Conservation (phyloP, 805 yeast genomes). For the Maudiozyma turicensis region DNA sequence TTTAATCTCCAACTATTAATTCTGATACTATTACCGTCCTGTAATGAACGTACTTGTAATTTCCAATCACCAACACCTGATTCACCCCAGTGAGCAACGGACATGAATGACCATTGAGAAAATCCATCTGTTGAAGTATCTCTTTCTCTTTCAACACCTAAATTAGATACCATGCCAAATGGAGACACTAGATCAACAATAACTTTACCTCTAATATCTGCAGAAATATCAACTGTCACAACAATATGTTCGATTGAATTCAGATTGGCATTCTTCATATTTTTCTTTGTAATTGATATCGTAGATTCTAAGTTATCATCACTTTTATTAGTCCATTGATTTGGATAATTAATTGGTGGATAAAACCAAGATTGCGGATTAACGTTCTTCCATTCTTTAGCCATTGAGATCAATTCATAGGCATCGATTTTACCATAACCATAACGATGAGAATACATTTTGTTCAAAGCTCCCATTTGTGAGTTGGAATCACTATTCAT, state of each 20-base stretch:
- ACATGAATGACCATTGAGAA: slow-evolving; percentile 81
- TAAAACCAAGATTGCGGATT: slow-evolving; percentile 85
- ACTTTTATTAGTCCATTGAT: slow-evolving; percentile 17
- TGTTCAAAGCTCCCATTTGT: slow-evolving; percentile 60
- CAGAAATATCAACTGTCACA: slow-evolving; percentile 60
- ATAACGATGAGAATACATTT: slow-evolving; percentile 70
- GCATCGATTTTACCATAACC: slow-evolving; percentile 94
- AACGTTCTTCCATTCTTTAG: slow-evolving; percentile 71
- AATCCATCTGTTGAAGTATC: slow-evolving; percentile 58
- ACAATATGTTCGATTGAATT: slow-evolving; percentile 79
- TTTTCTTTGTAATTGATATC: slow-evolving; percentile 38
- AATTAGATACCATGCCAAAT: slow-evolving; percentile 55
- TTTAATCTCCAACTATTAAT: slow-evolving; percentile 67
- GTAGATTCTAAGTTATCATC: slow-evolving; percentile 28
- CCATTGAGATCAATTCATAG: slow-evolving; percentile 56
- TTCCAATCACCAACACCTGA: slow-evolving; percentile 83
- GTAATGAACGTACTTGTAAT: slow-evolving; percentile 46
- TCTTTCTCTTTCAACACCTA: slow-evolving; percentile 55
- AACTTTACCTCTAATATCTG: slow-evolving; percentile 61
- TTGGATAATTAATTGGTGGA: slow-evolving; percentile 34
- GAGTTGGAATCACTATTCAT: slow-evolving; percentile 59
- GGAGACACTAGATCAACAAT: slow-evolving; percentile 65
- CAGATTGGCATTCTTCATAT: slow-evolving; percentile 47
- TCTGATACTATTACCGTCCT: slow-evolving; percentile 29
- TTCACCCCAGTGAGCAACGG: slow-evolving; percentile 99